A percentile compares a stretch with the other conserved stretches of the same genome.
Evolutionary conservation across 2,329 filamentous ascomycete genomes (phyloP).

Genomic region (Colletotrichum sidae): DNA sequence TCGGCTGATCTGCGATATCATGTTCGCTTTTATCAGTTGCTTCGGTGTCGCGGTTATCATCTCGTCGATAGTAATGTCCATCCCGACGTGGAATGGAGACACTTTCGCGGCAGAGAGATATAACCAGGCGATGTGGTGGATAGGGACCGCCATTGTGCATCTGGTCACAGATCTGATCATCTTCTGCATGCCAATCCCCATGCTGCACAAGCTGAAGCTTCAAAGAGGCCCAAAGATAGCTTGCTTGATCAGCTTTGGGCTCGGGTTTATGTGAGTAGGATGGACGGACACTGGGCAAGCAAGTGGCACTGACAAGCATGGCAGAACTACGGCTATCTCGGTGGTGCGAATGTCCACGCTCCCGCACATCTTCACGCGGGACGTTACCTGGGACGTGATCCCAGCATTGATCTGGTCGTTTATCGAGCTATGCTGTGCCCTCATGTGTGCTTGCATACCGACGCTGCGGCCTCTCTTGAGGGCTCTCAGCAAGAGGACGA

Average conservation of each 20-base stretch:
- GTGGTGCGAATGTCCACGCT: constrained; percentile 26
- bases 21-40: constrained; percentile 21
- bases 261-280: constrained; percentile 28
- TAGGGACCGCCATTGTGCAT: constrained; percentile 18
- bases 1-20: constrained; percentile 13
- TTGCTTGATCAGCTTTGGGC: constrained; percentile 26
- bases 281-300: too few relatives aligned
- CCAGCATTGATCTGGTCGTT: constrained; percentile 25
- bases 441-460: constrained; percentile 32
- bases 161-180: constrained; percentile 32
- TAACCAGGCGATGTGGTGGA: constrained; percentile 21
- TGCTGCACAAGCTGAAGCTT: constrained; percentile 17
- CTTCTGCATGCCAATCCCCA: constrained; percentile 28
- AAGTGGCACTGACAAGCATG: not conserved
- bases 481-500: not conserved
- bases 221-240: constrained; percentile 12
- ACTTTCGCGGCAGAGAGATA: not conserved
- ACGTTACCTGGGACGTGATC: constrained; percentile 24
- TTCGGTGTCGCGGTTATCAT: constrained; percentile 27
- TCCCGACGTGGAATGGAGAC: constrained; percentile 22
- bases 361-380: constrained; percentile 14
- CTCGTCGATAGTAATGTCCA: constrained; percentile 14
- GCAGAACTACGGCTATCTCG: constrained; percentile 26
- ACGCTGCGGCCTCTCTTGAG: constrained; percentile 29
- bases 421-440: constrained; percentile 28